Percentiles rank a stretch among this genome's conserved stretches.
phyloP scores from a whole-genome alignment of 1,284 basidiomycete genomes.

The Ceraceosorus guamensis region DNA sequence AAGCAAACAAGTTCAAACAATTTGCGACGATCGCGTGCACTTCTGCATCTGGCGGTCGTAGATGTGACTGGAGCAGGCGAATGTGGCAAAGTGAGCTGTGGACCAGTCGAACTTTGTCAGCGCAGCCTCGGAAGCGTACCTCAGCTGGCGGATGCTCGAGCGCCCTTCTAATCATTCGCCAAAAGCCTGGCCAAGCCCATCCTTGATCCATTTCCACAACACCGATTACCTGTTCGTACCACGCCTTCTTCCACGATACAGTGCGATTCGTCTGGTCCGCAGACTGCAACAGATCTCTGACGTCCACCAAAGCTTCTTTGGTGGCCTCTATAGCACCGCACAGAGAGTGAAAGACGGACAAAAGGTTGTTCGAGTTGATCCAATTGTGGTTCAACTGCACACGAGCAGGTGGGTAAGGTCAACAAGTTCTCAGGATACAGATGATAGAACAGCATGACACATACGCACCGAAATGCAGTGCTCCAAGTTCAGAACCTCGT shows the following conservation, averaged over 20 bases:
- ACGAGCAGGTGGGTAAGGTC: not conserved
- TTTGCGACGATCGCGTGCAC: no score
- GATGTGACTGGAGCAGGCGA: no score
- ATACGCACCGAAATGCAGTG: constrained; percentile 23
- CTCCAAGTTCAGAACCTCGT: constrained; percentile 43
- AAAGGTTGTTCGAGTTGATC: constrained; percentile 53
- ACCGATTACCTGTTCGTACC: constrained; percentile 22
- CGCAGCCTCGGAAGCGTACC: not conserved
- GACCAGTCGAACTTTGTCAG: no score
- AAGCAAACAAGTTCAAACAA: no score
- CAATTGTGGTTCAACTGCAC: constrained; percentile 49
- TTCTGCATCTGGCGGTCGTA: no score
- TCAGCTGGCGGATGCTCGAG: constrained; percentile 11
- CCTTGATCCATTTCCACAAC: constrained; percentile 34
- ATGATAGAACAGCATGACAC: not conserved
- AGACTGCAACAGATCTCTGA: constrained; percentile 49
- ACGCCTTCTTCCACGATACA: constrained; percentile 27
- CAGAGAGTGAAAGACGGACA: constrained; percentile 51
- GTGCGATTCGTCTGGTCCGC: not conserved
- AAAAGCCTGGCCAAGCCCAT: constrained; percentile 44
- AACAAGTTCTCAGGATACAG: not conserved
- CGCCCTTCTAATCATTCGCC: constrained; percentile 34
- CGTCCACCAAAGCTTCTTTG: constrained; percentile 51
- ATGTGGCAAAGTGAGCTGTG: no score
- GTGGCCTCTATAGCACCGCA: constrained; percentile 48